Percentiles rank a stretch among this genome's conserved stretches.
Evolutionary conservation across 805 yeast species (phyloP).

Genomic region (Sugiyamaella smithiae): DNA sequence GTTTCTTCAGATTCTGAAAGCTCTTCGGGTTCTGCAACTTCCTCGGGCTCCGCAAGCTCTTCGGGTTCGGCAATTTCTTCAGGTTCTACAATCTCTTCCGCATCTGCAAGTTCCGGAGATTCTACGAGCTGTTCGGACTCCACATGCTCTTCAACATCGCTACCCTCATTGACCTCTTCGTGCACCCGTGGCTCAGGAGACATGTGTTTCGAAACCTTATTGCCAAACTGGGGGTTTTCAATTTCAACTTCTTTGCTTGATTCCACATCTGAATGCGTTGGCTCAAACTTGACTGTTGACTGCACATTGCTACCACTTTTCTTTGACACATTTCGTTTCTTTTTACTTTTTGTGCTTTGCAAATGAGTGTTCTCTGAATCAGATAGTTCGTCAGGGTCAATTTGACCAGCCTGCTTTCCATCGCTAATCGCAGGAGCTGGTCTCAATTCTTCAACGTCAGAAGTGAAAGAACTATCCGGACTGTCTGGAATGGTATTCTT

Average conservation of each 20-base stretch:
- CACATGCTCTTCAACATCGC: constrained; percentile 3
- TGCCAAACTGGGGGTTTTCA: background rate
- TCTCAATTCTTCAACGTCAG: too few relatives aligned
- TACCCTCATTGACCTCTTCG: constrained; percentile 1
- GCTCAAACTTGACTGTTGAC: too few relatives aligned
- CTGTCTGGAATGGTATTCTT: too few relatives aligned
- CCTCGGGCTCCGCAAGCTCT: background rate
- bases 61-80: constrained; percentile 6
- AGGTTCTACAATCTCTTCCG: background rate
- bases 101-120: background rate
- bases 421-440: too few relatives aligned
- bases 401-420: too few relatives aligned
- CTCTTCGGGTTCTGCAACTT: background rate
- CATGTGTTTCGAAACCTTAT: too few relatives aligned
- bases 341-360: too few relatives aligned
- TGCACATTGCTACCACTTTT: too few relatives aligned
- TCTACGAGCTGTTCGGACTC: constrained; percentile 3
- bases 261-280: background rate
- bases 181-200: constrained; percentile 7
- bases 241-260: background rate
- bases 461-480: too few relatives aligned
- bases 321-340: too few relatives aligned
- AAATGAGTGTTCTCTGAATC: too few relatives aligned
- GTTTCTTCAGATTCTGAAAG: background rate
- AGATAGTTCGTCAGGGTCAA: too few relatives aligned